Percentiles rank a stretch among this genome's conserved stretches.
These are phyloP conservation scores for Eucalyptus urophylla DNA, from an alignment of 345 rosid species.

Conservation along the genomic window DNA sequence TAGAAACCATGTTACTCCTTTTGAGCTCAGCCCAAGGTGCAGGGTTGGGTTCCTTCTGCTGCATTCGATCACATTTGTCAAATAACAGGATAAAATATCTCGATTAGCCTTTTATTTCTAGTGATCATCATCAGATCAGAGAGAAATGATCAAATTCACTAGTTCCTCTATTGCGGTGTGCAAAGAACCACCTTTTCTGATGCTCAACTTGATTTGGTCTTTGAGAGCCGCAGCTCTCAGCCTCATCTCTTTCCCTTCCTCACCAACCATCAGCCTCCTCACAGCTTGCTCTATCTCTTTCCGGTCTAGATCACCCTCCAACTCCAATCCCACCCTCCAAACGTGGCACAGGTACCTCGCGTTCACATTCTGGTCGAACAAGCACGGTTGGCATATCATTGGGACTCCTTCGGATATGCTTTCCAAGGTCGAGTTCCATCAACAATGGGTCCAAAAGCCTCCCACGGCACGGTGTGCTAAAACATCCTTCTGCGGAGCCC, in stretches of 20 bases:
- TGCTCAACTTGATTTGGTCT: background rate
- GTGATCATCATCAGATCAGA: background rate
- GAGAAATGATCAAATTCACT: background rate
- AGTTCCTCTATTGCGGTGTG: background rate
- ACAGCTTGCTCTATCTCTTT: background rate
- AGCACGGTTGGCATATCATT: background rate
- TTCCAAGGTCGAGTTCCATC: background rate
- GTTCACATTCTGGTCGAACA: background rate
- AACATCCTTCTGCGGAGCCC: background rate
- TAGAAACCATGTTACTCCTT: too few relatives aligned
- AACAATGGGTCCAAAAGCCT: background rate
- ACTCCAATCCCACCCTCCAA: background rate
- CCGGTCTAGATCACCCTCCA: background rate
- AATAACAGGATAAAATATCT: too few relatives aligned
- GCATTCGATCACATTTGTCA: too few relatives aligned
- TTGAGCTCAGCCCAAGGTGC: too few relatives aligned
- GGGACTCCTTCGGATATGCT: background rate
- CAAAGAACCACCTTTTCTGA: background rate
- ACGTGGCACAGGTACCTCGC: background rate
- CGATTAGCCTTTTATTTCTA: background rate
- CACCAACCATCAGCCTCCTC: background rate
- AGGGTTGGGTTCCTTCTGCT: background rate
- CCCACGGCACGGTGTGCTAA: background rate
- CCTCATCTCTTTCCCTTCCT: background rate
- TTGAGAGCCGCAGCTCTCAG: background rate